Conservation (phyloP, 768 basidiomycete species). For the Phallus indusiatus region DNA sequence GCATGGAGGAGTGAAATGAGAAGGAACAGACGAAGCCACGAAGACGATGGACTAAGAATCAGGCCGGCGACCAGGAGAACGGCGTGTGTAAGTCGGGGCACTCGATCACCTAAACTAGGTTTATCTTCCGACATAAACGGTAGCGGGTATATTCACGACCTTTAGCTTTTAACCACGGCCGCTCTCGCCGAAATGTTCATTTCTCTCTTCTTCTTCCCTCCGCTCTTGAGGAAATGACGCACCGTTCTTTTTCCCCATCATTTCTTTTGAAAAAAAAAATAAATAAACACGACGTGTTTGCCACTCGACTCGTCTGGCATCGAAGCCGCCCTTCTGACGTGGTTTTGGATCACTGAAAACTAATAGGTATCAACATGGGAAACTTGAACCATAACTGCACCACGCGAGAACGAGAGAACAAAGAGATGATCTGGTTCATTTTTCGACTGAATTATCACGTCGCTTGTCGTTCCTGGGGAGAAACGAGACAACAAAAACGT, state of each 20-base stretch:
- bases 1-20: neutral
- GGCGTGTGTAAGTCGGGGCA: neutral
- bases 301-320: too few relatives aligned
- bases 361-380: too few relatives aligned
- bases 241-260: neutral
- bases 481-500: too few relatives aligned
- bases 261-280: neutral
- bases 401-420: too few relatives aligned
- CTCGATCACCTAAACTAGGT: neutral
- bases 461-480: too few relatives aligned
- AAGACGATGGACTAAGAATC: neutral
- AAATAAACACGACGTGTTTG: neutral
- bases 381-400: too few relatives aligned
- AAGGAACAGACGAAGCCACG: neutral
- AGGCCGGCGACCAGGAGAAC: neutral
- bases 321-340: too few relatives aligned
- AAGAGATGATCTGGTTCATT: too few relatives aligned
- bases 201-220: neutral
- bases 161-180: neutral
- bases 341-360: too few relatives aligned
- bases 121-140: neutral
- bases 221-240: neutral
- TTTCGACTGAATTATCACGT: too few relatives aligned
- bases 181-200: neutral
- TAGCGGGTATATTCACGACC: neutral